Percentiles rank a stretch among this genome's conserved stretches.
Evolutionary conservation across 2,329 filamentous ascomycete species (phyloP).

Genomic region (Macrophomina pseudophaseolina): DNA sequence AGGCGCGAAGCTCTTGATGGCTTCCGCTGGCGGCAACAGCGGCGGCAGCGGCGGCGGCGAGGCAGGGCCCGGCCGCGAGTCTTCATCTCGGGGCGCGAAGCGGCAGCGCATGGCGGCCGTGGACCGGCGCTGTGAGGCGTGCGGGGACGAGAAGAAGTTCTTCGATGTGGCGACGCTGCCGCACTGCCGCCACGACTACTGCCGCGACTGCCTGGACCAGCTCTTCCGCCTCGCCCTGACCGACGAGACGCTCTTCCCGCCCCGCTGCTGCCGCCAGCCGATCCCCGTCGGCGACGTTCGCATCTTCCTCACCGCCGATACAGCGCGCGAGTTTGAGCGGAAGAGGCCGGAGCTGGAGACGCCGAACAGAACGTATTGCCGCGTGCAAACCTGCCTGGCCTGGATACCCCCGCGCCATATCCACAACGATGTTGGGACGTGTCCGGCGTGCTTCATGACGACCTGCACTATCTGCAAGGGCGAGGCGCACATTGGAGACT

Average conservation of each 20-base stretch:
- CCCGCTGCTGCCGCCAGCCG: constrained; percentile 31
- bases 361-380: constrained; percentile 30
- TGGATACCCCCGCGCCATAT: constrained; percentile 22
- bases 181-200: constrained; percentile 33
- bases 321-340: constrained; percentile 28
- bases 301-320: neutral
- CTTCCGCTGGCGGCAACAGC: neutral
- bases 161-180: constrained; percentile 11
- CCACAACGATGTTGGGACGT: neutral
- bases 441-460: neutral
- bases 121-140: constrained; percentile 8
- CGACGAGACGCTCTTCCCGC: constrained; percentile 34
- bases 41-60: neutral
- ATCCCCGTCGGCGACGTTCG: constrained; percentile 30
- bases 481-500: constrained; percentile 12
- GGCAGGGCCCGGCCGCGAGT: neutral
- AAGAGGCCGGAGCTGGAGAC: constrained; percentile 32
- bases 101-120: neutral
- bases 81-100: neutral
- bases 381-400: neutral
- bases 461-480: constrained; percentile 27
- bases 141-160: constrained; percentile 4
- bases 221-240: constrained; percentile 31
- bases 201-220: constrained; percentile 30
- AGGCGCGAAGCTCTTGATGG: neutral